Base-by-base conservation (phyloP, 2,329 filamentous ascomycete genomes). In the Beauveria brongniartii region DNA sequence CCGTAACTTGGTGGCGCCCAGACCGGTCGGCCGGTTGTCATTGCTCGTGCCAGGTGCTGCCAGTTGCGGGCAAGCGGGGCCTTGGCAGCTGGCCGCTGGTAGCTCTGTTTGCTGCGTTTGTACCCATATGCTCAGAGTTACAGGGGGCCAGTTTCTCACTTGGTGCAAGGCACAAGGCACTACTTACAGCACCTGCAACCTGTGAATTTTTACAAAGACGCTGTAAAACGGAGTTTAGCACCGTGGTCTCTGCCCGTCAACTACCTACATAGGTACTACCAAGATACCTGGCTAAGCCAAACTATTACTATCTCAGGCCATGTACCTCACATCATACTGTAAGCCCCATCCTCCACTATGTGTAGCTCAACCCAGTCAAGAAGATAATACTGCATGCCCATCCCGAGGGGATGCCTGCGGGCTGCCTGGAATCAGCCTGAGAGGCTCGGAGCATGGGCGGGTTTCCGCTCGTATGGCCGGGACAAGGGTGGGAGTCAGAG, bases 291-390 rank as follows among this genome's bases (percentile, higher is more conserved):
- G 28, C 41, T 41, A 22, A 34, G 41, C 58, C 40, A 40, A 28
- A 47, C 50, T 54, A 60, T 60, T 60, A 60, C 58, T 60, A 28
- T 54, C 28, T 26, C 18, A 40, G 16, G 41, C 28, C 50, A 37
- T 59, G 50, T 54, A 54, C 50, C 50, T 60, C 58, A 41, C 58
- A 60, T 60, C 58, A 60, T 60, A 22, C 30, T 16, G 58, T 60
- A 54, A 60, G 58, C 58, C 26, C 26, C 48, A n/a, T 59, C 58
- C 58, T 60, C 58, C 50, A 54, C 58, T 60, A 60, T 60, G 58
- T 40, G 58, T 60, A 54, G 41, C 41, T 47, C 22, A 60, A 60
- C 58, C 58, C 50, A 48, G 58, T 60, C 50, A n/a, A 54, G 50
- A 30, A 40, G 50, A 60, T 60, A 60, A 60, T 60, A 60, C 58